Percentiles rank a stretch among this genome's conserved stretches.
Conservation (phyloP, 371 early-diverging fungal genomes). For the Cokeromyces recurvatus region DNA sequence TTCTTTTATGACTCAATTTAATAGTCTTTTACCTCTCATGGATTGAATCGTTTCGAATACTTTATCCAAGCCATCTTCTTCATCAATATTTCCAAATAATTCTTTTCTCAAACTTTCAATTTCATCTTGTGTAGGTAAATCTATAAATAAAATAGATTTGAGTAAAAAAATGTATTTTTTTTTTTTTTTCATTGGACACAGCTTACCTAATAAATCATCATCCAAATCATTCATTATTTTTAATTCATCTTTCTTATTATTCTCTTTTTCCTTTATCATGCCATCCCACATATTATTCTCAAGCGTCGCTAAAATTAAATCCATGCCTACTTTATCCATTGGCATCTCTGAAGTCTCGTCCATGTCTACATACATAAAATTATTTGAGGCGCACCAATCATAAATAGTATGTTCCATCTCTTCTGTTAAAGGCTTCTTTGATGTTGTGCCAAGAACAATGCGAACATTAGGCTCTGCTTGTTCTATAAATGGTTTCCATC, state of each 20-base stretch:
- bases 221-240: too few species aligned
- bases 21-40: slow-evolving; percentile 44
- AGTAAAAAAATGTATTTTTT: too few species aligned
- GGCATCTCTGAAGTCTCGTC: slow-evolving; percentile 25
- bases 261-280: slow-evolving; percentile 21
- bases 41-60: slow-evolving; percentile 49
- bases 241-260: too few species aligned
- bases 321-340: slow-evolving; percentile 35
- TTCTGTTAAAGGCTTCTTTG: background rate
- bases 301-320: slow-evolving; percentile 53
- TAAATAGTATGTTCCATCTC: slow-evolving; percentile 15
- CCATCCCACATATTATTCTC: slow-evolving; percentile 76
- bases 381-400: slow-evolving; percentile 57
- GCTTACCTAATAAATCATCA: slow-evolving; percentile 7
- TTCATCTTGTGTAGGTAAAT: slow-evolving; percentile 41
- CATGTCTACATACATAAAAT: slow-evolving; percentile 64
- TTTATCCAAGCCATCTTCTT: slow-evolving; percentile 63
- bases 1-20: background rate
- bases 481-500: slow-evolving; percentile 55
- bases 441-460: slow-evolving; percentile 39
- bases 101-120: slow-evolving; percentile 47
- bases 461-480: slow-evolving; percentile 51
- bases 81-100: slow-evolving; percentile 57
- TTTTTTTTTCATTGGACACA: background rate
- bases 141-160: slow-evolving; percentile 4